Conservation (phyloP, 805 yeast species). For the Priceomyces melissophilus region DNA sequence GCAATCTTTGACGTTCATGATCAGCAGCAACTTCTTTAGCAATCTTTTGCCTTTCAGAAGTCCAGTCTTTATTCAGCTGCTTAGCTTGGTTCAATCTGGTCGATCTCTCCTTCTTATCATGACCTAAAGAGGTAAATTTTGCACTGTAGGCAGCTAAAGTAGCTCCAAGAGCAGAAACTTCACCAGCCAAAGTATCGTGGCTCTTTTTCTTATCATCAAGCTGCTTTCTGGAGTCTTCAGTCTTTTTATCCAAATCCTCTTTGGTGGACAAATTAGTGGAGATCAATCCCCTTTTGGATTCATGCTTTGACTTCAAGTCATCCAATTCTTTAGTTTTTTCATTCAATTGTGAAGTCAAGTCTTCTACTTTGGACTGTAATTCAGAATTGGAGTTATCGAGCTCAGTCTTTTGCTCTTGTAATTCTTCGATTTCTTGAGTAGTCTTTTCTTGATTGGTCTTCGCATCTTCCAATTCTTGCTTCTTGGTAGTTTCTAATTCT, state of each 20-base stretch:
- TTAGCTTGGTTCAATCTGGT: conserved; percentile 40
- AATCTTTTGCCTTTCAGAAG: conserved; percentile 41
- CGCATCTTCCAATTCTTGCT: conserved; percentile 41
- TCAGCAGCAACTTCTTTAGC: conserved; percentile 35
- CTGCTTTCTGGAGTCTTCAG: conserved; percentile 33
- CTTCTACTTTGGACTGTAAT: conserved; percentile 37
- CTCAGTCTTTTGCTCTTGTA: conserved; percentile 41
- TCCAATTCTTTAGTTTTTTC: conserved; percentile 34
- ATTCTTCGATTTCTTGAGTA: conserved; percentile 42
- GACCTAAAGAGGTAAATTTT: conserved; percentile 34
- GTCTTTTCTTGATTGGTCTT: conserved; percentile 40
- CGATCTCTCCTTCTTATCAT: conserved; percentile 36
- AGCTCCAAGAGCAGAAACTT: conserved; percentile 41
- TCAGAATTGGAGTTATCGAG: conserved; percentile 38
- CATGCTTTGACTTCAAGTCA: conserved; percentile 29
- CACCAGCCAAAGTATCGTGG: conserved; percentile 37
- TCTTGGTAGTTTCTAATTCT: conserved; percentile 42
- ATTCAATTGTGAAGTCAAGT: conserved; percentile 38
- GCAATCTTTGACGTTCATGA: conserved; percentile 34
- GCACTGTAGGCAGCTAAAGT: conserved; percentile 45
- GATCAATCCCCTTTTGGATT: conserved; percentile 27
- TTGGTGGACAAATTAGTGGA: conserved; percentile 28
- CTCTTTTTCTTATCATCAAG: conserved; percentile 34
- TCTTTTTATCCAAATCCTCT: conserved; percentile 39
- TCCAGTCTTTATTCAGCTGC: conserved; percentile 41